phyloP scores from a whole-genome alignment of 2,329 filamentous ascomycete species.

The Coniochaeta sp. region DNA sequence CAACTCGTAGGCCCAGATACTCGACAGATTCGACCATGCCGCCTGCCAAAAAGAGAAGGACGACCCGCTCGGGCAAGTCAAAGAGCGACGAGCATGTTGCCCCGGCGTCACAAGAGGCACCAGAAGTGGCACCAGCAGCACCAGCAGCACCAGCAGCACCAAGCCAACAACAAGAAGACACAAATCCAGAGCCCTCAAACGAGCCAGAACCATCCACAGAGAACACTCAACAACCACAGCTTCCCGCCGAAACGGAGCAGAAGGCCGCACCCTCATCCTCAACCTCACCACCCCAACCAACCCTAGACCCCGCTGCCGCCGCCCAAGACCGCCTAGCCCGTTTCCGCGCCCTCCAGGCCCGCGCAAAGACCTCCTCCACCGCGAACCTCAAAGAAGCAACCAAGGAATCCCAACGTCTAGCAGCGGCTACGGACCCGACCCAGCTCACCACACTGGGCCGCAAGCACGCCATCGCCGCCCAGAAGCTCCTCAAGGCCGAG shows the following conservation, averaged over 20 bases:
- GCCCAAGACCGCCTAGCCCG: constrained; percentile 65
- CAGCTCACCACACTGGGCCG: constrained; percentile 74
- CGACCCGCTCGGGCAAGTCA: constrained; percentile 7
- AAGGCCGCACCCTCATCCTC: neutral
- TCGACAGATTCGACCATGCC: constrained; percentile 13
- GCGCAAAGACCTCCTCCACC: constrained; percentile 64
- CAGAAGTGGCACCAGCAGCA: neutral
- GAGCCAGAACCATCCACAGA: neutral
- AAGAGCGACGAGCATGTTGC: neutral
- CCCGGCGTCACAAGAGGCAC: constrained; percentile 4
- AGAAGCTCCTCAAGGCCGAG: constrained; percentile 91
- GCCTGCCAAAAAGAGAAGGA: constrained; percentile 23
- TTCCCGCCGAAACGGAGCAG: neutral
- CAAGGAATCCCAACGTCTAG: constrained; percentile 64
- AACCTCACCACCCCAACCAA: neutral
- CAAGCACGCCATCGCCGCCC: constrained; percentile 78
- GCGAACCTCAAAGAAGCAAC: constrained; percentile 79
- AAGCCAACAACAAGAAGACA: constrained; percentile 3
- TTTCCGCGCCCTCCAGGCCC: constrained; percentile 81
- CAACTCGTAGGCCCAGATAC: neutral
- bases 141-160: neutral
- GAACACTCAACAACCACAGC: neutral
- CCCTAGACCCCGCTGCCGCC: constrained; percentile 30
- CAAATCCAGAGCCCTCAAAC: neutral
- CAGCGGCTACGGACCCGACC: constrained; percentile 64